Evolutionary conservation across 768 basidiomycete genomes (phyloP), one percentile per base, ranked within the genome.

Genomic region (Flagelloscypha sp.): DNA sequence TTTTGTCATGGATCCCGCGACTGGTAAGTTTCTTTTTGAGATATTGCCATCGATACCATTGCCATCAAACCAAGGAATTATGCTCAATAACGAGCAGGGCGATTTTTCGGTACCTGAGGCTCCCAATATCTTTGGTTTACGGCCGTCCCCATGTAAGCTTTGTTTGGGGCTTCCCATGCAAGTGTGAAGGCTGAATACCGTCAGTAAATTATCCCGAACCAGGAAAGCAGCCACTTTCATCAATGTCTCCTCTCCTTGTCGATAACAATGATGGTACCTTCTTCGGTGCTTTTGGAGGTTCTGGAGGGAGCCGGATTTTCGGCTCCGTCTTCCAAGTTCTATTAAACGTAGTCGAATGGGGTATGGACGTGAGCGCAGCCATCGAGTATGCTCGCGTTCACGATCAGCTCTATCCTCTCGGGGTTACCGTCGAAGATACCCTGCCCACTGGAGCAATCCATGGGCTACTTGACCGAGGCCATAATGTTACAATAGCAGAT

Each of bases 261-360:
- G 88, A 95, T 49, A 48, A 85, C 43, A 52, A 58, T 0, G 72
- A 90, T 44, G 87, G 87, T 5, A 70, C 79, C 0, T 73, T 93
- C 43, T 78, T 75, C 49, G 59, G 80, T 10, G 75, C 78, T 1
- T 49, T 89, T 24, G 94, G 94, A 28, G 94, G 81, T 10, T 79
- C 89, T 0, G 94, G 94, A 6, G 93, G 94, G 18, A 77, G 82
- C 3, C 70, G 82, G 18, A 97, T 98, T 36, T 85, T 94, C 53
- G 66, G 76, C 1, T 61, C 87, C 1, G 55, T 93, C 7, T 74
- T 87, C 33, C 92, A 97, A 55, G 74, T 78, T 17, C 53, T 97
- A 6, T 50, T 93, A 13, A 84, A 86, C 49, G n/a, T n/a, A n/a
- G 53, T 86, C 7, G 84, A 83, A 38, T 84, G 84, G 75, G 90